A percentile compares a stretch with the other conserved stretches of the same genome.
These are phyloP conservation scores for Cladorrhinum samala DNA, from an alignment of 495 filamentous ascomycete species.

Conservation along the genomic window DNA sequence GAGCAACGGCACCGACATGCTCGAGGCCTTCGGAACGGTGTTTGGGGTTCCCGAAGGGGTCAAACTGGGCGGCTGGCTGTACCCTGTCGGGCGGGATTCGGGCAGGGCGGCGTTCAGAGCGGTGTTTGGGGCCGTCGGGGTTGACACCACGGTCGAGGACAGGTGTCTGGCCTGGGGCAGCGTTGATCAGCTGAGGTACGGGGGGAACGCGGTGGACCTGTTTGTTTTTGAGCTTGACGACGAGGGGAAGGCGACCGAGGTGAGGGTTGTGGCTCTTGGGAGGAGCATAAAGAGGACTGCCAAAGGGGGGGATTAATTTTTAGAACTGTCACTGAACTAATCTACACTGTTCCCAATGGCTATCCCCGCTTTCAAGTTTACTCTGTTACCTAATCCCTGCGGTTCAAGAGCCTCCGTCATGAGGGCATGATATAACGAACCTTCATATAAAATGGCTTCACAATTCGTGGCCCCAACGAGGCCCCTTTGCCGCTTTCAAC, in stretches of 20 bases:
- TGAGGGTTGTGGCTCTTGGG: no score
- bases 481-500: no score
- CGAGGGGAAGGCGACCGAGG: neutral
- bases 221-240: neutral
- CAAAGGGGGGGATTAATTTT: neutral
- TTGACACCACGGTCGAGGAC: neutral
- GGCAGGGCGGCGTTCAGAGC: neutral
- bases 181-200: neutral
- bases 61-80: neutral
- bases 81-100: neutral
- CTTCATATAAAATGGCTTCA: no score
- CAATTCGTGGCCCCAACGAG: no score
- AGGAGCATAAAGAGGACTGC: no score
- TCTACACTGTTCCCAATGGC: no score
- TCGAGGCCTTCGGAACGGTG: neutral
- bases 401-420: no score
- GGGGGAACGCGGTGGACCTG: neutral
- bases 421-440: no score
- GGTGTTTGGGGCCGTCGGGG: neutral
- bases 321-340: no score
- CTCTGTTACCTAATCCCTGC: no score
- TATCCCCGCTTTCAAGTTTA: no score
- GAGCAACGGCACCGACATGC: neutral
- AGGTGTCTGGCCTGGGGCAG: neutral
- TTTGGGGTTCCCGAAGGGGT: neutral